Base-by-base conservation (phyloP, 2,329 filamentous ascomycete genomes). In the Pyricularia sp. region DNA sequence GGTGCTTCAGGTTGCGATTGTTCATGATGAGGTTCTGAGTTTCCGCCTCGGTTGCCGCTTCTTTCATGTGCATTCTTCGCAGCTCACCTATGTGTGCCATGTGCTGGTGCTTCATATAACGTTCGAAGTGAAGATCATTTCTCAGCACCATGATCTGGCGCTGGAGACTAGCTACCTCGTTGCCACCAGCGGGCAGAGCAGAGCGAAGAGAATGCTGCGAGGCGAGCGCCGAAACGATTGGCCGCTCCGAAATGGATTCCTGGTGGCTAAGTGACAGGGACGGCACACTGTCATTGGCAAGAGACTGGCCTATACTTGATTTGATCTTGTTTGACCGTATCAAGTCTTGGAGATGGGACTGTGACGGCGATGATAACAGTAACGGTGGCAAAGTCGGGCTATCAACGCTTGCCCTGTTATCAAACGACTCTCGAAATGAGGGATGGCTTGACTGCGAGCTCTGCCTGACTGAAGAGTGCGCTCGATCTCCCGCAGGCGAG, bases 41-140 rank as follows among this genome's bases (percentile, higher is more conserved):
- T 75, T 95, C 92, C 0, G 92, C 92, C 76, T 94, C 92, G 0
- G 88, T 90, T 1, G 91, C 90, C 9, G 91, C 91, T 76, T 94
- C 90, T 72, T 87, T 87, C 71, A 94, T 87, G 70, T 93, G 89
- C 71, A 89, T 88, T 17, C 91, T 85, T 72, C 92, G 89, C 61
- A 95, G 79, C 74, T 92, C 90, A 0, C 91, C 91, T 75, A 95
- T 94, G 70, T 94, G 91, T 1, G 89, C 86, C 72, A 94, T 86
- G 76, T 94, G 92, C 74, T 95, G 92, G 72, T 93, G 88, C 76
- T 94, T 94, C 74, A 94, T 84, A 77, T 93, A 94, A 30, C 91
- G 85, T 77, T 95, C 92, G 74, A 94, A 95, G 72, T 91, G 92
- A 63, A 95, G 82, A 73, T 95, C 92, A 71, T 94, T 95, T 64